A percentile compares a stretch with the other conserved stretches of the same genome.
These are phyloP conservation scores for Trametes versicolor DNA, from an alignment of 1,284 basidiomycete genomes.

Conservation along the genomic window DNA sequence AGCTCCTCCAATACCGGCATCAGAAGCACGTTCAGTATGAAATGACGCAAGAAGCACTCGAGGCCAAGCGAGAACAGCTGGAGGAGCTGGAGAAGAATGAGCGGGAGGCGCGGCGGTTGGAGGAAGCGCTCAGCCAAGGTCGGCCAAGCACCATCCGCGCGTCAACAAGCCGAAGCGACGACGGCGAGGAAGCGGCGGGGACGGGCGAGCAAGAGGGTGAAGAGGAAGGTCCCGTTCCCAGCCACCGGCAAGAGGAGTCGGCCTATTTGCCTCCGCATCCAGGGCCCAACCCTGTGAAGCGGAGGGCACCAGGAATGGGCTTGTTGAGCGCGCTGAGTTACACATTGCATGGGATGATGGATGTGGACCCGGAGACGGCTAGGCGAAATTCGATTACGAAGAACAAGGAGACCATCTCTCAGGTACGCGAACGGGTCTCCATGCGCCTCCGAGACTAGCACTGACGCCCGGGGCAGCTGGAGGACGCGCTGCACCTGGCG, in stretches of 20 bases:
- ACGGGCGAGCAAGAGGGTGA: constrained; percentile 4
- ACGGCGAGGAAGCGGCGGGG: constrained; percentile 37
- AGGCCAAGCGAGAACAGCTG: constrained; percentile 87
- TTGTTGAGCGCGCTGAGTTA: constrained; percentile 93
- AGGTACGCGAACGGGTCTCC: constrained; percentile 60
- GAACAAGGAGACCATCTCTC: constrained; percentile 92
- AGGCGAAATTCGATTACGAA: constrained; percentile 93
- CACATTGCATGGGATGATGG: constrained; percentile 97
- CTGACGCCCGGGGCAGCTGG: constrained; percentile 66
- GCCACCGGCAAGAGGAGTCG: constrained; percentile 44
- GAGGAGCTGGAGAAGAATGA: constrained; percentile 95
- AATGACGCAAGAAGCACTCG: constrained; percentile 93
- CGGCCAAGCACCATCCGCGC: constrained; percentile 46
- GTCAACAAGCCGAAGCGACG: constrained; percentile 23
- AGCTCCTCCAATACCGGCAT: constrained; percentile 93
- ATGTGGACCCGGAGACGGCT: constrained; percentile 96
- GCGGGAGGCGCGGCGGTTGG: constrained; percentile 88
- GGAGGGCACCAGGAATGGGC: constrained; percentile 82
- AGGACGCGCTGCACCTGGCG: constrained; percentile 90
- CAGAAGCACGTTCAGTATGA: constrained; percentile 99
- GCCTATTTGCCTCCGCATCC: constrained; percentile 77
- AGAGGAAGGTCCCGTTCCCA: constrained; percentile 28
- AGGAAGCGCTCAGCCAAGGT: constrained; percentile 82
- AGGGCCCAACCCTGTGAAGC: constrained; percentile 70
- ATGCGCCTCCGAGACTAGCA: background rate